These are phyloP conservation scores for Eleusine coracana DNA, from an alignment of 176 grass and related monocot species.

Conservation along the genomic window DNA sequence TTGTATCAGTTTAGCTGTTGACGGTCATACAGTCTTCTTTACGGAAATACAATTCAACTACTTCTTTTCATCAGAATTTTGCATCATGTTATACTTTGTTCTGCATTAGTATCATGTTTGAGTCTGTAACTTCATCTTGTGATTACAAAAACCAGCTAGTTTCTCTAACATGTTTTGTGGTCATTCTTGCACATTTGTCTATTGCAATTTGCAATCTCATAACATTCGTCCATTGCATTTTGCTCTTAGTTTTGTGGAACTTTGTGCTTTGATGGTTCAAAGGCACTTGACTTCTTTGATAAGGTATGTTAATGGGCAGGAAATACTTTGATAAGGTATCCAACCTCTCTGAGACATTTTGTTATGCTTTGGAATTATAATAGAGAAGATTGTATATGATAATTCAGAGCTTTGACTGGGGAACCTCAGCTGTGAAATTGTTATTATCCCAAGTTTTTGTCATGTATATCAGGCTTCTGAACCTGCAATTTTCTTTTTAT, in stretches of 20 bases:
- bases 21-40: conserved; percentile 18
- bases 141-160: not conserved
- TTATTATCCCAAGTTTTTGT: not conserved
- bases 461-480: not conserved
- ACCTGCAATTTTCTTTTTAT: not conserved
- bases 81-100: not conserved
- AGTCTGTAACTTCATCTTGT: not conserved
- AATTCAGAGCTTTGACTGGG: not conserved
- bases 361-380: not conserved
- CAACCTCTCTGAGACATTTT: too few relatives aligned
- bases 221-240: not conserved
- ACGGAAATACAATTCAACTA: not conserved
- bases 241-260: not conserved
- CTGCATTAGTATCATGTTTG: not conserved
- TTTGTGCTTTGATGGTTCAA: not conserved
- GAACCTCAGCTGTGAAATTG: not conserved
- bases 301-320: not conserved
- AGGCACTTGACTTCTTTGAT: not conserved
- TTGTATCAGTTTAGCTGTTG: conserved; percentile 2
- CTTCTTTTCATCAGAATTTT: not conserved
- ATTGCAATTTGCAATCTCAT: not conserved
- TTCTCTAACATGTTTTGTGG: not conserved
- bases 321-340: too few relatives aligned
- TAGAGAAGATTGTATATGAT: not conserved
- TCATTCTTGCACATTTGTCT: not conserved